Evolutionary conservation across 148 eudicot genomes (phyloP).

Genomic region (Agrostemma githago): DNA sequence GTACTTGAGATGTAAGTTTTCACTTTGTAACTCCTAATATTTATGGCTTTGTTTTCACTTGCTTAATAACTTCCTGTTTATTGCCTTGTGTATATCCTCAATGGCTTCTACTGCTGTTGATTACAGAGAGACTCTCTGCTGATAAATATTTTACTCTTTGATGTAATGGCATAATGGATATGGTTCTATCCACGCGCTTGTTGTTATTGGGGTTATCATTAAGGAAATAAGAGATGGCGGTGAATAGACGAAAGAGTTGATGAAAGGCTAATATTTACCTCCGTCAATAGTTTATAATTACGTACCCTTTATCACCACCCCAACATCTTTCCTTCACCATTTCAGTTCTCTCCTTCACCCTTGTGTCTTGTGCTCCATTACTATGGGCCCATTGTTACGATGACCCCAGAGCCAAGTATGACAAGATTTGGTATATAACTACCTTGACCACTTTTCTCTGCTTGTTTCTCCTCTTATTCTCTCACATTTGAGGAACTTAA

Average conservation of each 20-base stretch:
- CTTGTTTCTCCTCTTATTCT: neutral
- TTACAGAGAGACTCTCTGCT: neutral
- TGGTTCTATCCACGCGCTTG: too few relatives aligned
- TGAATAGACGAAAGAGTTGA: too few relatives aligned
- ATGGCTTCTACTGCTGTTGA: neutral
- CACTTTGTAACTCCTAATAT: neutral
- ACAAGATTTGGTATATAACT: neutral
- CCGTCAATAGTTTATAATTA: too few relatives aligned
- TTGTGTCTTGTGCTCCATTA: too few relatives aligned
- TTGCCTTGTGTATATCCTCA: neutral
- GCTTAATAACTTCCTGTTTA: neutral
- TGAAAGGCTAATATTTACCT: too few relatives aligned
- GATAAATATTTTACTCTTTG: neutral
- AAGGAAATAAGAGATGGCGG: too few relatives aligned
- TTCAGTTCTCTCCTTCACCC: too few relatives aligned
- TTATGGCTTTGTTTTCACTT: neutral
- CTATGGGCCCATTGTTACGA: too few relatives aligned
- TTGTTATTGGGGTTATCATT: too few relatives aligned
- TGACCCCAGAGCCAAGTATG: neutral
- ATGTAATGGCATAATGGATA: neutral
- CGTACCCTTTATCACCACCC: too few relatives aligned
- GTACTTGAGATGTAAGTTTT: constrained; percentile 79
- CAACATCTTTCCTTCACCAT: too few relatives aligned
- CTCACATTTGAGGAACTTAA: neutral
- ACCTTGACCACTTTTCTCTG: neutral